phyloP scores from a whole-genome alignment of 352 stramenopile genomes.

The Nothophytophthora sp. region DNA sequence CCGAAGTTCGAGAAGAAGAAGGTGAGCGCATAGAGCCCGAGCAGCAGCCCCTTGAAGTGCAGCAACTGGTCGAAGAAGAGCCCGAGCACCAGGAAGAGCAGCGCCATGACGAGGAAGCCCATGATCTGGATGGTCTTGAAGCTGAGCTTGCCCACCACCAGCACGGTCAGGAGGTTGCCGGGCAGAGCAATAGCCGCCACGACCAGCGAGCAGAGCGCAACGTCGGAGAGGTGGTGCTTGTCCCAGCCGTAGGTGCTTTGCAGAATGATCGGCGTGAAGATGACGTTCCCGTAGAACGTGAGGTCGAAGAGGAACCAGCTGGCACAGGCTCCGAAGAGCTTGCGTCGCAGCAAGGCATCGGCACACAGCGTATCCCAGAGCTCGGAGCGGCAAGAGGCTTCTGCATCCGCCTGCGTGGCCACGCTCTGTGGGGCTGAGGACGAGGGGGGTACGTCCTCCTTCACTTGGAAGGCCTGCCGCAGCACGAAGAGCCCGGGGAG shows the following conservation, averaged over 20 bases:
- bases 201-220: conserved; percentile 65
- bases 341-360: conserved; percentile 40
- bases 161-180: conserved; percentile 68
- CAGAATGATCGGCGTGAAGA: conserved; percentile 87
- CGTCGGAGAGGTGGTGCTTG: conserved; percentile 53
- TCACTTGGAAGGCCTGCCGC: conserved; percentile 46
- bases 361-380: conserved; percentile 34
- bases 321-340: conserved; percentile 75
- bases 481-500: conserved; percentile 66
- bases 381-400: conserved; percentile 20
- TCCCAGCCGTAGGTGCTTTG: conserved; percentile 67
- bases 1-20: conserved; percentile 92
- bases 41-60: conserved; percentile 38
- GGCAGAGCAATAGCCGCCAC: conserved; percentile 73
- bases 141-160: conserved; percentile 63
- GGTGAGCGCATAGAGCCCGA: conserved; percentile 74
- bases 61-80: conserved; percentile 56
- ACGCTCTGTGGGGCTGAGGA: conserved; percentile 13
- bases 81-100: conserved; percentile 66
- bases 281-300: conserved; percentile 89
- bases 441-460: conserved; percentile 26
- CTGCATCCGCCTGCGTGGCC: conserved; percentile 11
- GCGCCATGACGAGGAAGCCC: conserved; percentile 70
- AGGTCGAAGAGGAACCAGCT: conserved; percentile 95
- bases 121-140: conserved; percentile 83